A percentile compares a stretch with the other conserved stretches of the same genome.
Evolutionary conservation across 768 basidiomycete species (phyloP).

Genomic region (Dacryopinax primogenitus): DNA sequence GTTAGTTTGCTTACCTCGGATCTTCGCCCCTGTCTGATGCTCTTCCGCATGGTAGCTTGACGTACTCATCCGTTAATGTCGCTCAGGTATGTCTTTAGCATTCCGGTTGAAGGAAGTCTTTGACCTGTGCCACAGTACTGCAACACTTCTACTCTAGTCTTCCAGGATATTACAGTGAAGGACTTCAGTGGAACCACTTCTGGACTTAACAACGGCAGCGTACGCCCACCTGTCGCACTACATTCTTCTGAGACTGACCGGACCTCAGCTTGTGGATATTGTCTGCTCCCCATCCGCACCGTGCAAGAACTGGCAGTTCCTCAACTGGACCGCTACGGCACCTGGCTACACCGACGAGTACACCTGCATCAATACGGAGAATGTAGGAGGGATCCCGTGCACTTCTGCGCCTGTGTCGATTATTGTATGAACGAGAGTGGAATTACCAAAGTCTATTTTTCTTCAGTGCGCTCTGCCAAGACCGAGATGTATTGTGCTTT

Average conservation of each 20-base stretch:
- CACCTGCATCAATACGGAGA: neutral
- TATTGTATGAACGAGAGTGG: neutral
- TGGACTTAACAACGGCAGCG: neutral
- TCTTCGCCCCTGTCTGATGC: slow-evolving; percentile 18
- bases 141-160: neutral
- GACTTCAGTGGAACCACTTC: neutral
- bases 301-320: slow-evolving; percentile 1
- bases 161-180: neutral
- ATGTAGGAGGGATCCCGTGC: neutral
- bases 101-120: neutral
- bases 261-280: neutral
- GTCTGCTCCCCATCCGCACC: neutral
- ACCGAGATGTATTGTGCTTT: too few species aligned
- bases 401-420: neutral
- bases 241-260: neutral
- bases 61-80: neutral
- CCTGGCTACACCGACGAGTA: neutral
- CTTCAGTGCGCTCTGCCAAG: neutral
- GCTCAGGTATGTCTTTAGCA: neutral
- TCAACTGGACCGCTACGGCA: neutral
- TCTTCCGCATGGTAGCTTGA: slow-evolving; percentile 21
- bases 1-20: neutral
- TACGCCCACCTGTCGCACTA: neutral
- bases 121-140: neutral
- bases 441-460: neutral